A percentile compares a stretch with the other conserved stretches of the same genome.
These are phyloP conservation scores for Trifolium dubium DNA, from an alignment of 306 rosid species.

Conservation along the genomic window DNA sequence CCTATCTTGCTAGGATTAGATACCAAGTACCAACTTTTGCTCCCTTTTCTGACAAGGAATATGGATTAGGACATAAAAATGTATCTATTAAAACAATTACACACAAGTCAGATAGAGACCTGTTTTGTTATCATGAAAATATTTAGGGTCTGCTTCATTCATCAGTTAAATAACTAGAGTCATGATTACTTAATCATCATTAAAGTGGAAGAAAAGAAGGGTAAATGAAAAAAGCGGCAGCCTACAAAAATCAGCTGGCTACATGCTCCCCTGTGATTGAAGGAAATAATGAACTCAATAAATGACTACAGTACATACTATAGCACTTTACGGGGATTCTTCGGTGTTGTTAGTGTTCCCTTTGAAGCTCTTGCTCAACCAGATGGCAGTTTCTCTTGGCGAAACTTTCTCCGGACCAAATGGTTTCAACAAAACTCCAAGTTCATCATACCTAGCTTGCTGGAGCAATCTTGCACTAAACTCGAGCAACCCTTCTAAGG, in stretches of 20 bases:
- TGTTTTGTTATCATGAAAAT: conserved; percentile 33
- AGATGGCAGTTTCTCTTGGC: conserved; percentile 98
- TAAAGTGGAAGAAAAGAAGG: conserved; percentile 19
- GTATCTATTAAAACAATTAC: conserved; percentile 20
- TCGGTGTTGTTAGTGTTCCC: conserved; percentile 69
- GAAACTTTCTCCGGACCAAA: conserved; percentile 96
- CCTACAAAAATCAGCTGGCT: conserved; percentile 55
- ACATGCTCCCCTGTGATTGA: conserved; percentile 42
- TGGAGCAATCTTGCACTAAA: conserved; percentile 94
- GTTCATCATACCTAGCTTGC: conserved; percentile 88
- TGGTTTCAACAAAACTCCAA: conserved; percentile 94
- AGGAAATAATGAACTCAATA: conserved; percentile 40
- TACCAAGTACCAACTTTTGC: conserved; percentile 4
- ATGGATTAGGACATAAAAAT: background rate
- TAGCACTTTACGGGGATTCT: conserved; percentile 44
- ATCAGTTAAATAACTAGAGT: conserved; percentile 33
- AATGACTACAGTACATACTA: conserved; percentile 43
- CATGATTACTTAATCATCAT: conserved; percentile 11
- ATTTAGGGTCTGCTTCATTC: conserved; percentile 32
- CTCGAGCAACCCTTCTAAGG: conserved; percentile 96
- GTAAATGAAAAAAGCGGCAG: conserved; percentile 14
- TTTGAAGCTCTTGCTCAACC: conserved; percentile 97
- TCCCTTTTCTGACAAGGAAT: conserved; percentile 20
- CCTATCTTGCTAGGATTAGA: too few species aligned
- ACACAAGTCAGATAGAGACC: conserved; percentile 19